These are phyloP conservation scores for Debaryomyces sp. DNA, from an alignment of 1,139 yeast genomes.

Conservation along the genomic window DNA sequence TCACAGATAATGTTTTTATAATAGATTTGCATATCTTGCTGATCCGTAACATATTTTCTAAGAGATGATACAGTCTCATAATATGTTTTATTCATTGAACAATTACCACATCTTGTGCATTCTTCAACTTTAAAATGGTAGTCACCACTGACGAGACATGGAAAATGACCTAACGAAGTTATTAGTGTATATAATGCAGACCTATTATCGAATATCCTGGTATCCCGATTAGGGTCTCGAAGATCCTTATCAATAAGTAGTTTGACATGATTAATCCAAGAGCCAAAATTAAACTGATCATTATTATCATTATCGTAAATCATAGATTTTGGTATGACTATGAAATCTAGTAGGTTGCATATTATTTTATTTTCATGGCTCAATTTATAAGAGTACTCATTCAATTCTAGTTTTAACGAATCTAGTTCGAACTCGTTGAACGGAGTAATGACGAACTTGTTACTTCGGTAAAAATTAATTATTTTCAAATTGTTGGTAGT, in stretches of 20 bases:
- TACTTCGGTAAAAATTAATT: conserved; percentile 19
- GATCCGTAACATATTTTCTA: conserved; percentile 27
- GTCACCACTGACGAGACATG: conserved; percentile 42
- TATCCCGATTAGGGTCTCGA: not conserved
- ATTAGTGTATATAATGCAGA: conserved; percentile 30
- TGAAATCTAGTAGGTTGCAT: conserved; percentile 6
- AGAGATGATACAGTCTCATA: conserved; percentile 23
- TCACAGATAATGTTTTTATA: conserved; percentile 28
- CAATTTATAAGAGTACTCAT: not conserved
- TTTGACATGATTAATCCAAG: conserved; percentile 29
- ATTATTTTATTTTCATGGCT: conserved; percentile 2
- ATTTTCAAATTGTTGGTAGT: conserved; percentile 10
- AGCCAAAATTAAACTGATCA: conserved; percentile 10
- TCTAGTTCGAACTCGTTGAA: conserved; percentile 21
- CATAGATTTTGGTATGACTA: conserved; percentile 3
- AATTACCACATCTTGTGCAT: conserved; percentile 47
- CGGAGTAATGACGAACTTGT: conserved; percentile 16
- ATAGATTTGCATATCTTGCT: conserved; percentile 22
- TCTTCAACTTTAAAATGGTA: conserved; percentile 28
- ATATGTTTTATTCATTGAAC: conserved; percentile 24
- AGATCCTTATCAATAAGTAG: conserved; percentile 8
- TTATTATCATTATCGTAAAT: not conserved
- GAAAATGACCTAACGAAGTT: conserved; percentile 44
- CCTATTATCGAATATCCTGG: conserved; percentile 12
- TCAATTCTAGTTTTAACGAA: conserved; percentile 4